Conservation (phyloP, 1,139 yeast genomes). For the Kazachstania sp. region DNA sequence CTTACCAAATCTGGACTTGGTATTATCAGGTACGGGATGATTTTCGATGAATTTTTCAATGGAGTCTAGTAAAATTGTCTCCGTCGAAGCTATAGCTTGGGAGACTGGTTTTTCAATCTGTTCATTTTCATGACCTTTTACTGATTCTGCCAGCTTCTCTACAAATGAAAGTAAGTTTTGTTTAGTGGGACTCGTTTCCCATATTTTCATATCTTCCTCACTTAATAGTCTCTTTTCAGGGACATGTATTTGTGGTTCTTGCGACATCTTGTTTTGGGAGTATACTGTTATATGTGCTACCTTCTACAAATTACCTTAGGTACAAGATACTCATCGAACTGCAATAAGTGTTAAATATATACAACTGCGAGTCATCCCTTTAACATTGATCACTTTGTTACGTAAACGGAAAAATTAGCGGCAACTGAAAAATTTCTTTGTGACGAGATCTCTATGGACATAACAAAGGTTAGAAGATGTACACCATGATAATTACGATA, state of each 20-base stretch:
- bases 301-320: no score
- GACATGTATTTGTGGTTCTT: background rate
- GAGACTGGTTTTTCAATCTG: slow-evolving; percentile 37
- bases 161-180: slow-evolving; percentile 48
- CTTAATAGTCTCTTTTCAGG: slow-evolving; percentile 54
- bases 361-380: background rate
- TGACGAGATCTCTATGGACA: no score
- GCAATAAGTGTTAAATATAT: no score
- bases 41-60: slow-evolving; percentile 40
- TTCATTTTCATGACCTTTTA: slow-evolving; percentile 52
- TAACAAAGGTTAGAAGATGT: no score
- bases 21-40: slow-evolving; percentile 62
- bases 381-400: background rate
- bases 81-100: slow-evolving; percentile 31
- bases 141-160: slow-evolving; percentile 51
- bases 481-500: no score
- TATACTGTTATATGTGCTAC: no score
- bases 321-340: no score
- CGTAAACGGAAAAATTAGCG: background rate
- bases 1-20: slow-evolving; percentile 81
- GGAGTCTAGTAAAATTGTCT: slow-evolving; percentile 36
- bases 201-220: slow-evolving; percentile 51
- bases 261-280: slow-evolving; percentile 5
- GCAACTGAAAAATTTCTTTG: no score
- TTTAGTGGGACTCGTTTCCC: slow-evolving; percentile 51